phyloP scores from a whole-genome alignment of 805 yeast species.

The Saccharomycopsis microspora region DNA sequence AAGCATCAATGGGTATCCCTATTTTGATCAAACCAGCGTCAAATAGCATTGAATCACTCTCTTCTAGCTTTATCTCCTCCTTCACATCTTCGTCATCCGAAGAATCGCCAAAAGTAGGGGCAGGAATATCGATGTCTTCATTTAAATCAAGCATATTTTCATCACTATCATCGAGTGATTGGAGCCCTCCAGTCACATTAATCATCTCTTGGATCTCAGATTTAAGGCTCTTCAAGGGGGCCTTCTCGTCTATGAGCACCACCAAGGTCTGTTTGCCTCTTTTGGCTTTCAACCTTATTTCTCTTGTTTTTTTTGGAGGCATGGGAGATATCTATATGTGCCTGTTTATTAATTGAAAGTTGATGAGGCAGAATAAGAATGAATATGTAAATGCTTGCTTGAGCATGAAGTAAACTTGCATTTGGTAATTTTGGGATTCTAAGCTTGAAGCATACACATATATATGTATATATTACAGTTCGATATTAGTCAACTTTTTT shows the following conservation, averaged over 20 bases:
- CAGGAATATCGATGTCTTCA: conserved; percentile 11
- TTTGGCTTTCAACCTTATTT: conserved; percentile 1
- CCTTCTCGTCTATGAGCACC: not conserved
- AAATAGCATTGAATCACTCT: not conserved
- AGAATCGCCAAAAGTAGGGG: conserved; percentile 2
- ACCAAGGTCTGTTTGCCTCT: conserved; percentile 14
- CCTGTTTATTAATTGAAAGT: not conserved
- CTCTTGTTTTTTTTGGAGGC: not conserved
- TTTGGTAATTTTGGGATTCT: not conserved
- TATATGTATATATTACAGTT: not conserved
- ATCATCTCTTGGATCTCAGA: conserved; percentile 11
- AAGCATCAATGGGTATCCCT: conserved; percentile 10
- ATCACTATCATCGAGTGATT: conserved; percentile 10
- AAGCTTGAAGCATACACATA: not conserved
- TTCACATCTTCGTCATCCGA: conserved; percentile 7
- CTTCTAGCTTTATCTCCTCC: not conserved
- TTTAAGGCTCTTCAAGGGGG: conserved; percentile 7
- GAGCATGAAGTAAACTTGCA: not conserved
- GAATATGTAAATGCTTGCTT: too few relatives aligned
- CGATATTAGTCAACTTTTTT: not conserved
- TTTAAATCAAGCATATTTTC: conserved; percentile 9
- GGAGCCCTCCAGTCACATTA: conserved; percentile 15
- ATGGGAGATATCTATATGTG: not conserved
- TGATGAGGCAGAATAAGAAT: not conserved
- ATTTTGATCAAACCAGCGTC: conserved; percentile 8